These are phyloP conservation scores for Podospora pseudocomata DNA, from an alignment of 495 filamentous ascomycete species.

Conservation along the genomic window DNA sequence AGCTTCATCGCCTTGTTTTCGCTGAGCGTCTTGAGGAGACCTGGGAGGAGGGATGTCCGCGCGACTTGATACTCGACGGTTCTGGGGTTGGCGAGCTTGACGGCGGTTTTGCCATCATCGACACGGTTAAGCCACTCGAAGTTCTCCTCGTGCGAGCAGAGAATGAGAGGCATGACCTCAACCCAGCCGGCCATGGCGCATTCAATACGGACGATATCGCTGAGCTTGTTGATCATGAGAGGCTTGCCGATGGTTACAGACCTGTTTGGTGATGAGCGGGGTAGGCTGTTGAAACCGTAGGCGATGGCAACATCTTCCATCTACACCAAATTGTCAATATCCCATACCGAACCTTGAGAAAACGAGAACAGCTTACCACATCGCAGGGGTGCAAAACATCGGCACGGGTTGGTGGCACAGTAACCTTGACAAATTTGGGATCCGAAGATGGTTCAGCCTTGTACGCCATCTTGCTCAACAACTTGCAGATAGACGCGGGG, in stretches of 20 bases:
- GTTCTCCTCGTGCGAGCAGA: constrained; percentile 98
- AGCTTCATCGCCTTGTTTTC: constrained; percentile 90
- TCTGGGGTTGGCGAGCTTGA: constrained; percentile 93
- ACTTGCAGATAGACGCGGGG: constrained; percentile 64
- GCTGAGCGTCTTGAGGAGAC: constrained; percentile 88
- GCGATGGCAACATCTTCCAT: constrained; percentile 98
- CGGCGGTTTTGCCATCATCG: constrained; percentile 80
- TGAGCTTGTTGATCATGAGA: constrained; percentile 87
- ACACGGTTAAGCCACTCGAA: constrained; percentile 92
- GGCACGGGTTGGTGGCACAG: constrained; percentile 81
- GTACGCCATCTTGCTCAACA: constrained; percentile 84
- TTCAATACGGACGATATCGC: constrained; percentile 86
- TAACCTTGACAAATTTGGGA: constrained; percentile 67
- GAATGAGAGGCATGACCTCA: constrained; percentile 92
- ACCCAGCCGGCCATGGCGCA: constrained; percentile 93
- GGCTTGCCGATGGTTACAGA: constrained; percentile 81
- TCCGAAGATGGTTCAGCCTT: constrained; percentile 67
- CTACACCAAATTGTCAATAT: constrained; percentile 11
- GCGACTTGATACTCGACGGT: constrained; percentile 96
- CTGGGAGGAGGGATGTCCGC: constrained; percentile 82
- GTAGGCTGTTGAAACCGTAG: constrained; percentile 94
- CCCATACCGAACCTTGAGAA: neutral
- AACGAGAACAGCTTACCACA: constrained; percentile 45
- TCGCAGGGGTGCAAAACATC: constrained; percentile 96
- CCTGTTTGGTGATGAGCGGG: constrained; percentile 75